phyloP scores from a whole-genome alignment of 1,139 yeast genomes.

The Yamadazyma friedrichii region DNA sequence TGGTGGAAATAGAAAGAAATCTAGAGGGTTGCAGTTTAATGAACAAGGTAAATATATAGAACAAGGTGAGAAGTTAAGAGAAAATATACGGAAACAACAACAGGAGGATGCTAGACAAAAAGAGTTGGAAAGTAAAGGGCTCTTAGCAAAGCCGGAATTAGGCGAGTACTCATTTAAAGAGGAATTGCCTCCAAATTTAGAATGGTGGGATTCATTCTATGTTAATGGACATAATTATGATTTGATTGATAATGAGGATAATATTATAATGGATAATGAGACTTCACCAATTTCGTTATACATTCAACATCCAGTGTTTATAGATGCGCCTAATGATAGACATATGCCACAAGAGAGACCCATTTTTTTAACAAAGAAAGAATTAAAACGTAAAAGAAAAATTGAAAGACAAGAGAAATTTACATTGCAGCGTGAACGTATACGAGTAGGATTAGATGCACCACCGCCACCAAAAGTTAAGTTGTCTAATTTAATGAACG shows the following conservation, averaged over 20 bases:
- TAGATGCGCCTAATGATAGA: slow-evolving; percentile 56
- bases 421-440: slow-evolving; percentile 74
- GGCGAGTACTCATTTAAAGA: slow-evolving; percentile 54
- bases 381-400: slow-evolving; percentile 70
- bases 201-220: slow-evolving; percentile 81
- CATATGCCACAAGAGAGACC: slow-evolving; percentile 37
- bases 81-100: slow-evolving; percentile 26
- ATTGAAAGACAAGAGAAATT: slow-evolving; percentile 64
- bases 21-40: slow-evolving; percentile 49
- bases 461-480: slow-evolving; percentile 91
- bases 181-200: slow-evolving; percentile 56
- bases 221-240: slow-evolving; percentile 31
- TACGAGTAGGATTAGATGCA: slow-evolving; percentile 77
- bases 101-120: slow-evolving; percentile 22
- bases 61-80: slow-evolving; percentile 53
- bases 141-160: slow-evolving; percentile 44
- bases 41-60: slow-evolving; percentile 61
- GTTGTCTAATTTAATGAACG: slow-evolving; percentile 79
- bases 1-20: slow-evolving; percentile 19
- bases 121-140: slow-evolving; percentile 36
- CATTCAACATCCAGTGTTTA: slow-evolving; percentile 79
- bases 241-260: slow-evolving; percentile 18
- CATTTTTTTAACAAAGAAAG: slow-evolving; percentile 71
- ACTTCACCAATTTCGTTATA: slow-evolving; percentile 57
- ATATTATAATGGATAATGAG: slow-evolving; percentile 32